Base-by-base conservation (phyloP, 2,329 filamentous ascomycete genomes). In the Penicillium sp. region DNA sequence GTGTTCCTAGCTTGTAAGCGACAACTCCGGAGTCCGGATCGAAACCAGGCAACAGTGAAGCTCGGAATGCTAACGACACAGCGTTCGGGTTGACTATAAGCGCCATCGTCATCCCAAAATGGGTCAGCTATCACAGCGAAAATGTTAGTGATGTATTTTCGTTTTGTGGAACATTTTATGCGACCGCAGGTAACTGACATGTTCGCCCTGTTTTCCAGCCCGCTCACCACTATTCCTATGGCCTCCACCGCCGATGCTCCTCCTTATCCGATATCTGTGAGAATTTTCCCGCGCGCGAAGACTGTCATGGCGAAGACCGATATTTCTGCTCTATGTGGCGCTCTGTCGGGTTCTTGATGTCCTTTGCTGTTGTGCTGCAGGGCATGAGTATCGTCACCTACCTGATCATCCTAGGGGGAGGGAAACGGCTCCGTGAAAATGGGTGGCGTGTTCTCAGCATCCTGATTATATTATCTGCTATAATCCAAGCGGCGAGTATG, bases 271-370 rank as follows among this genome's bases (percentile, higher is more conserved):
- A 84, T 48, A 73, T 68, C 26, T 76, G 75, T 61, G 69, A 76
- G 45, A 72, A 72, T 59, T 94, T 92, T 72, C 90, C 90, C 3
- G 79, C 81, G 60, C 77, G 82, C 51, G 79, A 83, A 54, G 86
- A 90, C 70, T 93, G 90, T 74, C 77, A 79, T 53, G 82, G 81
- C 64, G 82, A 85, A 50, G 83, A 87, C 64, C 82, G 85, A 49
- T 85, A 86, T 67, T 97, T 97, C 76, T 97, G 94, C 79, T 89
- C 86, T 66, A 89, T 95, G 82, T 99, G 93, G 93, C 84, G 89
- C 56, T 90, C 86, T 25, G 86, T 91, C 33, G 92, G 90, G 23
- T 97, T 97, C 75, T 76, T 96, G 61, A 91, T 96, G 78, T 89
- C 87, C 50, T 89, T 97, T 65, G 84, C 89, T 7, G 84, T 91